These are phyloP conservation scores for Metarhizium anisopliae DNA, from an alignment of 2,329 filamentous ascomycete genomes.

Conservation along the genomic window DNA sequence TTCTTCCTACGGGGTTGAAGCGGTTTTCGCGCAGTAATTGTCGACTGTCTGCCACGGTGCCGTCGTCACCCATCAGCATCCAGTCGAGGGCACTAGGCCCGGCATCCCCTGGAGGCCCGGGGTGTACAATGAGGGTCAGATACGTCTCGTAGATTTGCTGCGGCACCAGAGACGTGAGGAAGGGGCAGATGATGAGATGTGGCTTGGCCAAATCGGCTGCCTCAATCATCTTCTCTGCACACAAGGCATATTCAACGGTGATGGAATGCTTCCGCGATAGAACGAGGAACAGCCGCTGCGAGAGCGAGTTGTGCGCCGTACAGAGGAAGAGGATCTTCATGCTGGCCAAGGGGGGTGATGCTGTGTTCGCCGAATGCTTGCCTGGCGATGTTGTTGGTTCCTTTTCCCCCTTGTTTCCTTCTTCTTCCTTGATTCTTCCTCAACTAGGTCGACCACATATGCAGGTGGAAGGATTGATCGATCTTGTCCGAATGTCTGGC, in stretches of 20 bases:
- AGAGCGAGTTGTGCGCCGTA: constrained; percentile 35
- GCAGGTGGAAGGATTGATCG: neutral
- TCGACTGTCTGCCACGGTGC: constrained; percentile 20
- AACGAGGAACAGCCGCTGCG: constrained; percentile 28
- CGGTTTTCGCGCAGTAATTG: constrained; percentile 18
- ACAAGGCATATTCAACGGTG: constrained; percentile 29
- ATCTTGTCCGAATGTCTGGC: neutral
- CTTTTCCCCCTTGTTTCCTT: neutral
- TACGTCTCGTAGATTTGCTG: constrained; percentile 25
- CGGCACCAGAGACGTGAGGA: constrained; percentile 29
- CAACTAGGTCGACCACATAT: neutral
- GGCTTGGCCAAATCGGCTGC: constrained; percentile 27
- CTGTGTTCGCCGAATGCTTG: neutral
- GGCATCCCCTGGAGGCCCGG: constrained; percentile 31
- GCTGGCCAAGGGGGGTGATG: neutral
- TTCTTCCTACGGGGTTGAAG: constrained; percentile 20
- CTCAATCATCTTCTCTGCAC: constrained; percentile 24
- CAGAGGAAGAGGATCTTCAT: constrained; percentile 34
- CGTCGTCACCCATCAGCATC: constrained; percentile 33
- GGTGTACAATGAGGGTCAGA: constrained; percentile 31
- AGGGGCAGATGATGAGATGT: constrained; percentile 32
- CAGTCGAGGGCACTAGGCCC: constrained; percentile 33
- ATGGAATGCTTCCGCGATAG: constrained; percentile 26
- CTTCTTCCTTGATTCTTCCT: neutral
- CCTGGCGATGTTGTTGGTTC: neutral